These are phyloP conservation scores for Musa balbisiana DNA, from an alignment of 202 grass and related monocot genomes.

Conservation along the genomic window DNA sequence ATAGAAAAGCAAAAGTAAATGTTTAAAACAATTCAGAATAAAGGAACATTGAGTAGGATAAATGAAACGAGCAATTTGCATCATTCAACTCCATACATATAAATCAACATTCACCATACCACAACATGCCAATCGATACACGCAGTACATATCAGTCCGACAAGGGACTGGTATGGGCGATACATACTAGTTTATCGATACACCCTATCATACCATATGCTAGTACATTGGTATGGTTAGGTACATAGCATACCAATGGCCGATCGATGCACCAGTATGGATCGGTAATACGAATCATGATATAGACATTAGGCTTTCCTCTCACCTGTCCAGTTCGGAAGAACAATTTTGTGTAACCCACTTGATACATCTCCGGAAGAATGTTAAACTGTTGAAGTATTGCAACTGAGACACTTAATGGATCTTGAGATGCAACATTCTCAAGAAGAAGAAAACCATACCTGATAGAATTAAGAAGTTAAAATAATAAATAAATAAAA, in stretches of 20 bases:
- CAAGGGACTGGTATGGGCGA: too few relatives aligned
- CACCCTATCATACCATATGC: too few relatives aligned
- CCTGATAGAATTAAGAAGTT: slow-evolving; percentile 30
- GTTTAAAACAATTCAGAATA: background rate
- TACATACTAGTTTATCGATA: too few relatives aligned
- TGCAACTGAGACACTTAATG: slow-evolving; percentile 88
- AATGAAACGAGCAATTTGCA: background rate
- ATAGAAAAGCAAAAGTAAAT: too few relatives aligned
- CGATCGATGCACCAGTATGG: too few relatives aligned
- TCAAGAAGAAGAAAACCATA: slow-evolving; percentile 97
- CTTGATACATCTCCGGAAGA: slow-evolving; percentile 98
- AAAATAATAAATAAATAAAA: slow-evolving; percentile 19
- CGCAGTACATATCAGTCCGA: too few relatives aligned
- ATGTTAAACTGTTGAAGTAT: slow-evolving; percentile 99
- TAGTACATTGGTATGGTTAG: too few relatives aligned
- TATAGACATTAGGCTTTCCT: background rate
- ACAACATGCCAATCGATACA: too few relatives aligned
- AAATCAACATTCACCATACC: too few relatives aligned
- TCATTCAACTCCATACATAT: background rate
- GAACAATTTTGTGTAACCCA: slow-evolving; percentile 98
- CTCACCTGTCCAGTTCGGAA: slow-evolving; percentile 96
- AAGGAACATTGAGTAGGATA: background rate
- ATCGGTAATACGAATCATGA: background rate
- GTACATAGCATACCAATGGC: too few relatives aligned
- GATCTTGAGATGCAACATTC: slow-evolving; percentile 79